Conservation (phyloP, 441 rosid species). For the Populus hybrid region DNA sequence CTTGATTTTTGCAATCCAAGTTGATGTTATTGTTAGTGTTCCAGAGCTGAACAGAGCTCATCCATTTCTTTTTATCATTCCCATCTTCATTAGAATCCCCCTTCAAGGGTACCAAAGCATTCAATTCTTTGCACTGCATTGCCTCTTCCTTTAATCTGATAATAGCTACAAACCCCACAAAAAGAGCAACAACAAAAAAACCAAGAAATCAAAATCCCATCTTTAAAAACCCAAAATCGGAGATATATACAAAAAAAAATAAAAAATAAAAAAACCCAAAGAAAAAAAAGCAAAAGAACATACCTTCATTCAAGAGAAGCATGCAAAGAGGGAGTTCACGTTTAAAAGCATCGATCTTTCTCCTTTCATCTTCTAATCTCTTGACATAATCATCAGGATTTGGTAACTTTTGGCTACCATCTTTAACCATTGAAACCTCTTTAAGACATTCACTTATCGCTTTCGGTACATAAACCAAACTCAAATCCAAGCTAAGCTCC, state of each 20-base stretch:
- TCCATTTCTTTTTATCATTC: conserved; percentile 59
- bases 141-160: conserved; percentile 48
- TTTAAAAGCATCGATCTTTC: conserved; percentile 72
- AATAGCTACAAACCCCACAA: conserved; percentile 53
- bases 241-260: neutral
- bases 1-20: conserved; percentile 20
- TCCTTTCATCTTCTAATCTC: conserved; percentile 74
- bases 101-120: conserved; percentile 43
- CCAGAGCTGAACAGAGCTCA: conserved; percentile 82
- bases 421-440: conserved; percentile 42
- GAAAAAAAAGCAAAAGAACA: too few relatives aligned
- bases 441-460: conserved; percentile 46
- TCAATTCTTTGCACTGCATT: conserved; percentile 37
- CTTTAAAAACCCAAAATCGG: conserved; percentile 1
- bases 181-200: neutral
- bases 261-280: neutral
- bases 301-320: conserved; percentile 76
- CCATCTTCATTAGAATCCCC: conserved; percentile 24
- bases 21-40: conserved; percentile 25
- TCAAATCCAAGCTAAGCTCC: conserved; percentile 69
- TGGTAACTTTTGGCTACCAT: conserved; percentile 33
- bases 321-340: conserved; percentile 91
- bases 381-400: conserved; percentile 50
- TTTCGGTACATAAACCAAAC: conserved; percentile 46
- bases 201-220: conserved; percentile 10